These are phyloP conservation scores for Elsinoe arachidis DNA, from an alignment of 2,329 filamentous ascomycete species.

Conservation along the genomic window DNA sequence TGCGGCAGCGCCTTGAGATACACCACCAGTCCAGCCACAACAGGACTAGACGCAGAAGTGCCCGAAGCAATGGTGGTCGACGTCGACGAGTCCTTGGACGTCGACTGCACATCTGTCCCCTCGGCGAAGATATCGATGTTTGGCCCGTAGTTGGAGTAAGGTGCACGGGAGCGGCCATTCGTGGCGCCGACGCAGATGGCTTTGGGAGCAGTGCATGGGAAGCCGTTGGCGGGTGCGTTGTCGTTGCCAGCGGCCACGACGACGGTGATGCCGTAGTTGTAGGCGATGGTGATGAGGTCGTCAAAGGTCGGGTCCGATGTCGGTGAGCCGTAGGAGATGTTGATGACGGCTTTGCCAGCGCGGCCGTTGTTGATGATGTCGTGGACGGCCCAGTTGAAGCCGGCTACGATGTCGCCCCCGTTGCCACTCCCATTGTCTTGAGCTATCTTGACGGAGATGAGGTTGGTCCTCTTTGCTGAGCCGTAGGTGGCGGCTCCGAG, in stretches of 20 bases:
- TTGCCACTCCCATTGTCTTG: slow-evolving; percentile 18
- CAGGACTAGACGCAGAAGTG: slow-evolving; percentile 23
- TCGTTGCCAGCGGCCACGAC: slow-evolving; percentile 49
- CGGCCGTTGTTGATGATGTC: slow-evolving; percentile 19
- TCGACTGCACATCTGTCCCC: slow-evolving; percentile 20
- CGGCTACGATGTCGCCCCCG: slow-evolving; percentile 41
- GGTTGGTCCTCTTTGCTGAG: slow-evolving; percentile 48
- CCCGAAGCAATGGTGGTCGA: background rate
- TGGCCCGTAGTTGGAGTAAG: slow-evolving; percentile 26
- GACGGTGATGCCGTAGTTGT: slow-evolving; percentile 40
- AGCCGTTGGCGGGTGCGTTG: slow-evolving; percentile 22
- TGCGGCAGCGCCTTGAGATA: background rate
- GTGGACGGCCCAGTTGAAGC: slow-evolving; percentile 45
- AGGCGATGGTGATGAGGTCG: slow-evolving; percentile 40
- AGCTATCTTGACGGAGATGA: slow-evolving; percentile 52
- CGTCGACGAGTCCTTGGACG: background rate
- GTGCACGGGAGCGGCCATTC: slow-evolving; percentile 19
- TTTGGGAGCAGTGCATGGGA: slow-evolving; percentile 29
- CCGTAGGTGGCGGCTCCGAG: slow-evolving; percentile 52
- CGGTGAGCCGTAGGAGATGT: slow-evolving; percentile 49
- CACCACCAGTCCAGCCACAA: slow-evolving; percentile 19
- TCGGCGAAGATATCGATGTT: slow-evolving; percentile 31
- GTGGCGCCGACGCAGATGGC: slow-evolving; percentile 29
- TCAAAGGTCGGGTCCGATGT: slow-evolving; percentile 40
- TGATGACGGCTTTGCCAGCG: slow-evolving; percentile 40